A percentile compares a stretch with the other conserved stretches of the same genome.
phyloP scores from a whole-genome alignment of 1,284 basidiomycete species.

The Agaricales sp. region DNA sequence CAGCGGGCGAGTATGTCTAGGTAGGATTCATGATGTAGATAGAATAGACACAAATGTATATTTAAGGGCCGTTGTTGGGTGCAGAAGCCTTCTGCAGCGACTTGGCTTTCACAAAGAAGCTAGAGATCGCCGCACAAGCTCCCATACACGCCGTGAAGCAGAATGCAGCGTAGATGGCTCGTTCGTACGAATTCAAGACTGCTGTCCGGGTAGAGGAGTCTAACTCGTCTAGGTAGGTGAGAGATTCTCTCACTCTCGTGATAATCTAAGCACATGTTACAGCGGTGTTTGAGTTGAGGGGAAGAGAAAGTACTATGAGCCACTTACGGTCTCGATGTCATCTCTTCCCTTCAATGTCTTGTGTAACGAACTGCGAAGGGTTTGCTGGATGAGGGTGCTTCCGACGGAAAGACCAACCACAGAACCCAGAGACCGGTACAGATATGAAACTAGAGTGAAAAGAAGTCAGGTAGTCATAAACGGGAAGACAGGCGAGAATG shows the following conservation, averaged over 20 bases:
- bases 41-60: no score
- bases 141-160: constrained; percentile 33
- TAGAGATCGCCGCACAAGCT: constrained; percentile 27
- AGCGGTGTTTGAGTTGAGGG: constrained; percentile 1
- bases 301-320: constrained; percentile 7
- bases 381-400: constrained; percentile 42
- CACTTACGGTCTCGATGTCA: constrained; percentile 38
- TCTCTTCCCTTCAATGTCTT: constrained; percentile 25
- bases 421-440: constrained; percentile 53
- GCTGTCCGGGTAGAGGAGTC: constrained; percentile 29
- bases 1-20: no score
- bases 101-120: constrained; percentile 43
- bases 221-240: constrained; percentile 40
- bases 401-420: constrained; percentile 46
- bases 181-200: constrained; percentile 37
- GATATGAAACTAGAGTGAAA: constrained; percentile 41
- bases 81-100: constrained; percentile 15
- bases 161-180: constrained; percentile 37
- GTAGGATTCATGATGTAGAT: background rate
- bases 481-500: background rate
- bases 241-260: constrained; percentile 40
- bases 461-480: background rate
- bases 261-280: constrained; percentile 29
- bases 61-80: background rate
- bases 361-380: constrained; percentile 33